A percentile compares a stretch with the other conserved stretches of the same genome.
Evolutionary conservation across 192 early-diverging fungal species (phyloP).

Genomic region (Coemansia sp.): DNA sequence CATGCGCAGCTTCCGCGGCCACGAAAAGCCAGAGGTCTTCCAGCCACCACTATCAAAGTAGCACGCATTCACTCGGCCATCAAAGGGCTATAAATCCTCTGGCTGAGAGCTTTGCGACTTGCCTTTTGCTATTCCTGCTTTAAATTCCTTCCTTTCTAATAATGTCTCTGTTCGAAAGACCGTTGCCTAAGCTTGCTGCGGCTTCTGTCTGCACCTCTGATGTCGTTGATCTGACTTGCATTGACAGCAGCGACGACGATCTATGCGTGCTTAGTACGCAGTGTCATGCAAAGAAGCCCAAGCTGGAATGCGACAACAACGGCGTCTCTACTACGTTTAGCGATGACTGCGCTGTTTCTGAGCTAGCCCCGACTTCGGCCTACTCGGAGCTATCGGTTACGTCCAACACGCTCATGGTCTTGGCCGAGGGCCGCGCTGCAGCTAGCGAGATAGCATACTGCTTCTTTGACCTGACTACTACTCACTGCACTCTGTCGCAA

Average conservation of each 20-base stretch:
- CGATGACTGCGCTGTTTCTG: background rate
- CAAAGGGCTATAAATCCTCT: background rate
- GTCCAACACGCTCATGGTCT: slow-evolving; percentile 29
- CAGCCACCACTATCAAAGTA: background rate
- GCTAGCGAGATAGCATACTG: slow-evolving; percentile 47
- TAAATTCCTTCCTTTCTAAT: background rate
- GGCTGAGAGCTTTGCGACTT: too few species aligned
- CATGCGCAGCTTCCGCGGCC: slow-evolving; percentile 36
- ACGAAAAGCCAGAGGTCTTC: background rate
- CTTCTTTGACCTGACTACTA: slow-evolving; percentile 29
- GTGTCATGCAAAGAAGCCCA: slow-evolving; percentile 8
- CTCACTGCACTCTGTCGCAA: slow-evolving; percentile 40
- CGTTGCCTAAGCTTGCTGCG: background rate
- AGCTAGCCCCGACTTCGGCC: slow-evolving; percentile 31
- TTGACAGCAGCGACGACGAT: background rate
- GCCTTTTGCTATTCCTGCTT: background rate
- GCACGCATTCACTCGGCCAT: background rate
- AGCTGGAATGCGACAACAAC: background rate
- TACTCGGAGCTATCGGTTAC: slow-evolving; percentile 19
- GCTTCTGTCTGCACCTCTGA: background rate
- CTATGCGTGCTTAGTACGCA: background rate
- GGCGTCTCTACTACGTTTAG: background rate
- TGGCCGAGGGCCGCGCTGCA: slow-evolving; percentile 43
- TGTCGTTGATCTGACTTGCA: slow-evolving; percentile 27
- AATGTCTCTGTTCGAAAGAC: background rate